These are phyloP conservation scores for Amylostereum areolatum DNA, from an alignment of 1,284 basidiomycete species.

Conservation along the genomic window DNA sequence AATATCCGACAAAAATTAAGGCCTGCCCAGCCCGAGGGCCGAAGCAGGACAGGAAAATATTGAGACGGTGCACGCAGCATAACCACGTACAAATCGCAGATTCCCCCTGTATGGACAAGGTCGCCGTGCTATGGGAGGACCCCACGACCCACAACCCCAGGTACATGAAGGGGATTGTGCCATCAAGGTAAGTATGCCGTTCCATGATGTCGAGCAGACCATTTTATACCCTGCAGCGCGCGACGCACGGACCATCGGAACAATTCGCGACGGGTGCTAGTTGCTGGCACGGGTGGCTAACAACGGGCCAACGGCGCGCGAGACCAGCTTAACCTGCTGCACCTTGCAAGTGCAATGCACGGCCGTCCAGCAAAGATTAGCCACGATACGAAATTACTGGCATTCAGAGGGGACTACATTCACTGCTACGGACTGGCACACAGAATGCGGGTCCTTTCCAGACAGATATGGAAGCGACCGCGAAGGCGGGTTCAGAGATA, in stretches of 20 bases:
- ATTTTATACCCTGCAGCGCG: slow-evolving; percentile 4
- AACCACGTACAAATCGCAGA: slow-evolving; percentile 23
- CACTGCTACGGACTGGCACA: no score
- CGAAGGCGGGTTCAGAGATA: no score
- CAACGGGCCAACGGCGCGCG: no score
- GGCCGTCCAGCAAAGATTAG: no score
- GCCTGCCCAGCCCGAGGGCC: slow-evolving; percentile 25
- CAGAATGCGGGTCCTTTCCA: no score
- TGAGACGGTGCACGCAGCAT: slow-evolving; percentile 23
- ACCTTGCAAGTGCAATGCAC: no score
- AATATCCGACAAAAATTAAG: slow-evolving; percentile 14
- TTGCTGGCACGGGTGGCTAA: no score
- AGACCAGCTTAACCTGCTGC: no score
- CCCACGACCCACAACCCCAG: slow-evolving; percentile 22
- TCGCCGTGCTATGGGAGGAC: slow-evolving; percentile 27
- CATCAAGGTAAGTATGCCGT: slow-evolving; percentile 41
- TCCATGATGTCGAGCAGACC: neutral
- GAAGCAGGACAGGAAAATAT: slow-evolving; percentile 25
- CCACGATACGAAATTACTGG: no score
- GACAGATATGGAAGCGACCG: no score
- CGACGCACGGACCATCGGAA: slow-evolving; percentile 17
- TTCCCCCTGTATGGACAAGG: slow-evolving; percentile 23
- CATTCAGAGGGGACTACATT: no score
- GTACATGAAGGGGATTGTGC: slow-evolving; percentile 28
- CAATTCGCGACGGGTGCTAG: no score